These are phyloP conservation scores for Nakazawaea wickerhamii DNA, from an alignment of 805 yeast species.

Conservation along the genomic window DNA sequence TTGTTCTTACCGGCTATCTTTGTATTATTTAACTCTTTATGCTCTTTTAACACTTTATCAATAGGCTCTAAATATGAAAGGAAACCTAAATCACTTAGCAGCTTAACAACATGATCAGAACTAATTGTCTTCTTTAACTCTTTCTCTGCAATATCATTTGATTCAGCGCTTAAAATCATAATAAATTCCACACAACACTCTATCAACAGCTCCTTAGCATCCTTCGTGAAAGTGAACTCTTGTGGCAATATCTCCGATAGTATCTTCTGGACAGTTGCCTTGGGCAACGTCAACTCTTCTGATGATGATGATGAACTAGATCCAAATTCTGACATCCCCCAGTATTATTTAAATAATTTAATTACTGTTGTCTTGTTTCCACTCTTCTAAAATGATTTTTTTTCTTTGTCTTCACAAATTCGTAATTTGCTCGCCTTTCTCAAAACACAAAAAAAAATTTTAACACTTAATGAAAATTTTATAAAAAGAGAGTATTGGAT, in stretches of 20 bases:
- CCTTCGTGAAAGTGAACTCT: constrained; percentile 86
- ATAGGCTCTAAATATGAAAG: constrained; percentile 78
- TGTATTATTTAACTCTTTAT: constrained; percentile 62
- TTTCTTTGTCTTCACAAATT: too few relatives aligned
- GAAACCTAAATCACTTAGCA: constrained; percentile 83
- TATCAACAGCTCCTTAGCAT: constrained; percentile 90
- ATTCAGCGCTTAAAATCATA: constrained; percentile 89
- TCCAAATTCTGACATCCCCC: constrained; percentile 11
- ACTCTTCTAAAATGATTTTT: background rate
- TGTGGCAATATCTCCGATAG: constrained; percentile 83
- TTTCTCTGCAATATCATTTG: constrained; percentile 92
- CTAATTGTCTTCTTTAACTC: constrained; percentile 96
- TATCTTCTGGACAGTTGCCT: constrained; percentile 93
- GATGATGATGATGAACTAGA: constrained; percentile 3
- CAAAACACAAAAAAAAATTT: too few relatives aligned
- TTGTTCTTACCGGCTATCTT: constrained; percentile 88
- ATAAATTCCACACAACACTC: constrained; percentile 96
- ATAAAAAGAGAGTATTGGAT: too few relatives aligned
- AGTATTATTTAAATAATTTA: background rate
- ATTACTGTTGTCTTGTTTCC: background rate
- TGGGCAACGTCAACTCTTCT: constrained; percentile 33
- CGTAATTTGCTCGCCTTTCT: too few relatives aligned
- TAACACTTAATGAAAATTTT: too few relatives aligned
- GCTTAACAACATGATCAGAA: constrained; percentile 90
- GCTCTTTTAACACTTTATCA: constrained; percentile 74